Percentiles rank a stretch among this genome's conserved stretches.
These are phyloP conservation scores for Fusarium buxicola DNA, from an alignment of 2,329 filamentous ascomycete genomes.

Conservation along the genomic window DNA sequence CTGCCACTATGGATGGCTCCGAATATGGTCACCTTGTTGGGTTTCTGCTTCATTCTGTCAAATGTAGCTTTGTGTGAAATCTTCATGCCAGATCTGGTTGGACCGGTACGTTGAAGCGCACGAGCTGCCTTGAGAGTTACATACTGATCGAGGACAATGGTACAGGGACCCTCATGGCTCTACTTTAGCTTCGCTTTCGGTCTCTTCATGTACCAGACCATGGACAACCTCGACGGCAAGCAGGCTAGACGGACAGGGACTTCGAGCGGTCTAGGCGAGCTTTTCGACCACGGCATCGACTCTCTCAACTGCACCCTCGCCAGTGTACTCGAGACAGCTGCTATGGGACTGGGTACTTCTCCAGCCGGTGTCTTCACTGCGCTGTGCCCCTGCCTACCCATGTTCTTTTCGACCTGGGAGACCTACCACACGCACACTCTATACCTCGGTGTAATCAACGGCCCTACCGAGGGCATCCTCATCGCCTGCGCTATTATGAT, in stretches of 20 bases:
- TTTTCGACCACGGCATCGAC: constrained; percentile 99
- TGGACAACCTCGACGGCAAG: constrained; percentile 99
- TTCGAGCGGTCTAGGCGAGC: constrained; percentile 92
- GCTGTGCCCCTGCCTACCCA: constrained; percentile 89
- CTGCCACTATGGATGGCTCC: constrained; percentile 96
- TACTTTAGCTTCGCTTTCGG: constrained; percentile 97
- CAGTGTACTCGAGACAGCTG: constrained; percentile 89
- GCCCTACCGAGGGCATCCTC: constrained; percentile 93
- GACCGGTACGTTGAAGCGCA: constrained; percentile 72
- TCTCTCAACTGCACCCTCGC: constrained; percentile 96
- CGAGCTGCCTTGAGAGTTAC: neutral
- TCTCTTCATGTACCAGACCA: constrained; percentile 98
- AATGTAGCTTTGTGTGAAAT: constrained; percentile 82
- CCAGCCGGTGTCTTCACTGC: constrained; percentile 91
- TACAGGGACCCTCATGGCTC: constrained; percentile 85
- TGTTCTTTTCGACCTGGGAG: constrained; percentile 99
- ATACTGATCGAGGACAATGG: constrained; percentile 22
- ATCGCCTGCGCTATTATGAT: constrained; percentile 90
- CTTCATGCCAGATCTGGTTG: constrained; percentile 88
- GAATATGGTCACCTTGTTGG: constrained; percentile 95
- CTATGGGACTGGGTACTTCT: constrained; percentile 89
- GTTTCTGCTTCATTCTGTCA: constrained; percentile 91
- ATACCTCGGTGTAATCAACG: constrained; percentile 96
- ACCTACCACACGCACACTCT: constrained; percentile 98
- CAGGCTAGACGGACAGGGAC: constrained; percentile 95